These are phyloP conservation scores for Plectranthus barbatus DNA, from an alignment of 257 asterid species.

Conservation along the genomic window DNA sequence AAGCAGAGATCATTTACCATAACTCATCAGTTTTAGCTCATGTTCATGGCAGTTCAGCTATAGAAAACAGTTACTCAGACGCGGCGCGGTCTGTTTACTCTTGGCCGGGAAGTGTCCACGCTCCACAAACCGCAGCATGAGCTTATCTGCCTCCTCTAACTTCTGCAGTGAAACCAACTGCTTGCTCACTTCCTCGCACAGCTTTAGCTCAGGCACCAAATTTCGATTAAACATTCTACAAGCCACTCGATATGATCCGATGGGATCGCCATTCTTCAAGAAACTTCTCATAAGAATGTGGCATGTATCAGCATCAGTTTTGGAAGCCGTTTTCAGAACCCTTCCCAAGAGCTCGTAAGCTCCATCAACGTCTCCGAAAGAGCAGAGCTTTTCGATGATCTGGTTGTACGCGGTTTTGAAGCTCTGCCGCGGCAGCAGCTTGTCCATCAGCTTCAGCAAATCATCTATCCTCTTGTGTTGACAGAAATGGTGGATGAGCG, in stretches of 20 bases:
- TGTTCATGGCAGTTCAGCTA: slow-evolving; percentile 3
- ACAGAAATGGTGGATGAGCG: slow-evolving; percentile 69
- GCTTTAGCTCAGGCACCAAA: slow-evolving; percentile 69
- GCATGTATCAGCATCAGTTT: slow-evolving; percentile 58
- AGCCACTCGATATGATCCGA: slow-evolving; percentile 75
- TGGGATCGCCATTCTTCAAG: slow-evolving; percentile 54
- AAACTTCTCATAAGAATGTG: slow-evolving; percentile 57
- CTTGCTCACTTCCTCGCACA: slow-evolving; percentile 72
- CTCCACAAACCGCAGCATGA: slow-evolving; percentile 77
- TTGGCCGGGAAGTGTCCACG: slow-evolving; percentile 28
- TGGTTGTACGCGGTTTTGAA: slow-evolving; percentile 60
- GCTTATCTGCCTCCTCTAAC: slow-evolving; percentile 73
- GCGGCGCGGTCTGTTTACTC: too few species aligned
- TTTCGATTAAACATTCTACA: slow-evolving; percentile 88
- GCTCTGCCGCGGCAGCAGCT: slow-evolving; percentile 55
- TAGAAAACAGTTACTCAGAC: too few species aligned
- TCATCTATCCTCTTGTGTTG: slow-evolving; percentile 52
- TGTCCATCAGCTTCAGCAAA: slow-evolving; percentile 52
- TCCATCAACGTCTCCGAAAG: slow-evolving; percentile 51
- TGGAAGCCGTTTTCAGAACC: slow-evolving; percentile 66
- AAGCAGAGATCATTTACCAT: too few species aligned
- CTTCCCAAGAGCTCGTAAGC: slow-evolving; percentile 76
- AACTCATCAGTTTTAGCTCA: not conserved
- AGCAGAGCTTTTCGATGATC: slow-evolving; percentile 75
- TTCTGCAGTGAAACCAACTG: slow-evolving; percentile 40